Evolutionary conservation across 73 alveolate species (phyloP).

Genomic region (Paramecium sonneborni): DNA sequence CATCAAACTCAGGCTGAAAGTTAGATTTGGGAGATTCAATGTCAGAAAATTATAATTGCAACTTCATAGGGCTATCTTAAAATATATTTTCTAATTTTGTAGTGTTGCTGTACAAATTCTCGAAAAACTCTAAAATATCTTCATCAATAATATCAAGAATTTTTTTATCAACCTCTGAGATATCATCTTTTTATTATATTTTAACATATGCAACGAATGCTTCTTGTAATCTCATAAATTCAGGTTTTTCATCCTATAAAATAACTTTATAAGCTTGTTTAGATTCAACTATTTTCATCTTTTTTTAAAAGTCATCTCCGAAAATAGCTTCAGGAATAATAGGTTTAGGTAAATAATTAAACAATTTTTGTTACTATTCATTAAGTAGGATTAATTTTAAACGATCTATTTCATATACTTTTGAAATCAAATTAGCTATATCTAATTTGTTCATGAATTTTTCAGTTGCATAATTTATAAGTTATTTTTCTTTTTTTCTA

Average conservation of each 20-base stretch:
- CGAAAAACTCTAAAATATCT: conserved; percentile 1
- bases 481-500: background rate
- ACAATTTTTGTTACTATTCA: conserved; percentile 12
- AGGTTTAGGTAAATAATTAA: conserved; percentile 58
- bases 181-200: background rate
- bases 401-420: conserved; percentile 49
- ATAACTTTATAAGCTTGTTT: conserved; percentile 24
- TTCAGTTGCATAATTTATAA: conserved; percentile 31
- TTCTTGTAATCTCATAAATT: background rate
- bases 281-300: background rate
- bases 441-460: conserved; percentile 30
- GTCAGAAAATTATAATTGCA: background rate
- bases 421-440: conserved; percentile 23
- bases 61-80: conserved; percentile 1
- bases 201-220: conserved; percentile 4
- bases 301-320: background rate
- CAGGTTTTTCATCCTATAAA: conserved; percentile 16
- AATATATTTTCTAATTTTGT: background rate
- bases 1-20: background rate
- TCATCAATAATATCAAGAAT: background rate
- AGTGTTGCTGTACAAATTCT: background rate
- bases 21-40: background rate
- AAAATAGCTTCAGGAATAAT: background rate
- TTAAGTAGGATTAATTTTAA: conserved; percentile 34
- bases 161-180: background rate